Evolutionary conservation across 2,329 filamentous ascomycete genomes (phyloP), one percentile per base, ranked within the genome.

Genomic region (Epichloe glyceriae): DNA sequence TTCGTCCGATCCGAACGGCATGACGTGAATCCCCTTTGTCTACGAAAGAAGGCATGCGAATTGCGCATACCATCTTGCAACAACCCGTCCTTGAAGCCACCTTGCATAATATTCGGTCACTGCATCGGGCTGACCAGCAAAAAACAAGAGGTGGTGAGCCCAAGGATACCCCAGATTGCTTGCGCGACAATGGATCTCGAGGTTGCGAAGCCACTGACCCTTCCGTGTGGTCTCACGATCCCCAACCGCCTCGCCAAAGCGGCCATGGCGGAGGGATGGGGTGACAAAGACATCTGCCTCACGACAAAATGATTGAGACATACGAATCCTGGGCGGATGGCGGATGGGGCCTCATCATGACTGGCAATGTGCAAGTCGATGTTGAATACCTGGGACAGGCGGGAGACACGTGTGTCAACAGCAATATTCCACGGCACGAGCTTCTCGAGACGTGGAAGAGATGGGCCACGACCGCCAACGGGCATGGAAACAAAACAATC

Each of bases 261-360:
- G 43, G 74, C 78, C 34, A 70, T 80, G 64, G 69, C 73, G 4
- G 72, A 78, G 54, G 55, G 55, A 4, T 61, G 73, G 59, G 64
- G 67, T 26, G 65, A 69, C 55, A 60, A 58, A 61, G 73, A 51
- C 54, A 72, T 30, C 65, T 72, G 1, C 76, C 76, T 0, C 68
- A 67, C 12, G 57, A 70, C 6, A 61, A 66, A 2, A 64, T 76
- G 14, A 46, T 64, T 3, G 61, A 70, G 2, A 66, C 73, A 0
- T 83, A 83, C 56, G 62, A 64, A 2, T 59, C 64, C 55, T 83
- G 79, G 79, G 71, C 72, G 0, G 62, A 71, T 8, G 74, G 74
- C 3, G 70, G 68, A n/a, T 78, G 74, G 73, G 76, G 75, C 1
- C 60, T 76, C 55, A 55, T 78, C 12, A 48, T 78, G n/a, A 76